Percentiles rank a stretch among this genome's conserved stretches.
Evolutionary conservation across 2,329 filamentous ascomycete genomes (phyloP).

Genomic region (Aspergillus viridinutans): DNA sequence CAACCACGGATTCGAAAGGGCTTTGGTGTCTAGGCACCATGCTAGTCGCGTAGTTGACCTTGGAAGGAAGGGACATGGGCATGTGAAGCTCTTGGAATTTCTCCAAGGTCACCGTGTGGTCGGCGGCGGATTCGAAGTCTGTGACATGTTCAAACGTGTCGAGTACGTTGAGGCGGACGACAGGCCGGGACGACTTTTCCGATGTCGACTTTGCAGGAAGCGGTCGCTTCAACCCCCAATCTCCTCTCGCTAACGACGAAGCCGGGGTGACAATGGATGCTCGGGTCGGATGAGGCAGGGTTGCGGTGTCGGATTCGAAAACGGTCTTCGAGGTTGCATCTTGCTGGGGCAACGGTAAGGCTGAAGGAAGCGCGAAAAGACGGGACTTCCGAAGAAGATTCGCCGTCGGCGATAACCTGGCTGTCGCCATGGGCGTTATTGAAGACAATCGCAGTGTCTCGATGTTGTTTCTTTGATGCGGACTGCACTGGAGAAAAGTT

Average conservation of each 20-base stretch:
- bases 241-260: conserved; percentile 68
- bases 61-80: conserved; percentile 56
- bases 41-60: conserved; percentile 28
- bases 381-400: conserved; percentile 79
- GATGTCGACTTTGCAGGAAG: conserved; percentile 73
- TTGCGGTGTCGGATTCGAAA: conserved; percentile 63
- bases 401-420: conserved; percentile 55
- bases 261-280: conserved; percentile 76
- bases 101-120: conserved; percentile 72
- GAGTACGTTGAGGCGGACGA: conserved; percentile 70
- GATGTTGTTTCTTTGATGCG: conserved; percentile 9
- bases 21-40: conserved; percentile 31
- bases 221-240: conserved; percentile 89
- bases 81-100: conserved; percentile 84
- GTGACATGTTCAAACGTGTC: conserved; percentile 86
- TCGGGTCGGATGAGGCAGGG: conserved; percentile 72
- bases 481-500: conserved; percentile 30
- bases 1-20: conserved; percentile 40
- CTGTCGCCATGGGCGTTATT: conserved; percentile 39
- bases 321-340: conserved; percentile 47
- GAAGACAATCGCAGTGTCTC: conserved; percentile 18
- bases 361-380: conserved; percentile 79
- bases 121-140: conserved; percentile 77
- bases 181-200: conserved; percentile 63
- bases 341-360: conserved; percentile 60